Evolutionary conservation across 805 yeast genomes (phyloP).

Genomic region (Spathaspora arborariae): DNA sequence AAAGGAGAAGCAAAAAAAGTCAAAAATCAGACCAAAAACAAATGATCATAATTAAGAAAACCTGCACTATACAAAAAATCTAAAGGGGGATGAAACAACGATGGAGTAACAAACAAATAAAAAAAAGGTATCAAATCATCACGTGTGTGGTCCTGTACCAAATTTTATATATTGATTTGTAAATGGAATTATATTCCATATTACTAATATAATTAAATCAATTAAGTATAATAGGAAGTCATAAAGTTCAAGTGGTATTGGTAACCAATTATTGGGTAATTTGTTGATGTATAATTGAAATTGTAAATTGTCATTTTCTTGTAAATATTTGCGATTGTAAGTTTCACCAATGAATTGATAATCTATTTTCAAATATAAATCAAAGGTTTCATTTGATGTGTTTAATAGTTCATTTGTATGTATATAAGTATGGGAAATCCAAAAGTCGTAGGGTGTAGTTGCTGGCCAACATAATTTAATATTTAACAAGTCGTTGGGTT

Average conservation of each 20-base stretch:
- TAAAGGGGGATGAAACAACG: not conserved
- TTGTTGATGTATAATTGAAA: slow-evolving; percentile 25
- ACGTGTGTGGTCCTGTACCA: not conserved
- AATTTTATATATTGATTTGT: not conserved
- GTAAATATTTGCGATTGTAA: slow-evolving; percentile 9
- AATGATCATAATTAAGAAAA: not conserved
- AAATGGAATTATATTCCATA: slow-evolving; percentile 8
- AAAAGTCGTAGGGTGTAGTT: slow-evolving; percentile 23
- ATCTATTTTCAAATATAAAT: slow-evolving; percentile 21
- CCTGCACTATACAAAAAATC: not conserved
- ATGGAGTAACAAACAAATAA: not conserved
- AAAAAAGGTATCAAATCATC: not conserved
- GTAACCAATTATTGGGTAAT: slow-evolving; percentile 22
- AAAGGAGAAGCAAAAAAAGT: not conserved
- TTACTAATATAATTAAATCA: slow-evolving; percentile 18
- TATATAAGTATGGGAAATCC: slow-evolving; percentile 20
- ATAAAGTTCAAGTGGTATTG: slow-evolving; percentile 32
- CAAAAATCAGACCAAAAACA: not conserved
- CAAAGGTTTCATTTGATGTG: slow-evolving; percentile 11
- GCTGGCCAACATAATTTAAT: slow-evolving; percentile 39
- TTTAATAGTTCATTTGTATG: slow-evolving; percentile 11
- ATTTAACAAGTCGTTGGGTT: slow-evolving; percentile 21
- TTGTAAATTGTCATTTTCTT: slow-evolving; percentile 10
- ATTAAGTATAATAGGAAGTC: slow-evolving; percentile 23
- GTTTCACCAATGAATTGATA: slow-evolving; percentile 20